Base-by-base conservation (phyloP, 2,329 filamentous ascomycete genomes). In the Aspergillus quadricinctus region DNA sequence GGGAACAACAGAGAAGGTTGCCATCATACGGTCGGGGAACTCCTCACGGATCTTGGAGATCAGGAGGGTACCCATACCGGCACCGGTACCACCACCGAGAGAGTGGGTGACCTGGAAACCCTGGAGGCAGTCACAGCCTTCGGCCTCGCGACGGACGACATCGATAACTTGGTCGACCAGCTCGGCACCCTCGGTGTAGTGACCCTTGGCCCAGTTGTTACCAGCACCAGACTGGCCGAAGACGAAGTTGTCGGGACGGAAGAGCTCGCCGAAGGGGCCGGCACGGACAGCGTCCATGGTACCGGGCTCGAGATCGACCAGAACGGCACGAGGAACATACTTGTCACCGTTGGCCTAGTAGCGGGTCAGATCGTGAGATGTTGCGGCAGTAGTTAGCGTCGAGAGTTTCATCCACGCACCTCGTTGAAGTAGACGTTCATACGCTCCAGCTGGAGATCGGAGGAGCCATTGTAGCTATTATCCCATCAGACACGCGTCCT, bases 191-290 rank as follows among this genome's bases (percentile, higher is more conserved):
- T 99, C 94, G 66, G 94, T 99, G 87, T 99, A 99, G 80, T 99
- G 94, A 82, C 94, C 94, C 88, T 97, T 99, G 80, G 94, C 94
- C 94, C 94, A 99, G 88, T 97, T 97, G 91, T 99, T 99, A 82
- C 94, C 94, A 78, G 94, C 94, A 86, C 94, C 93, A 72, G 94
- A 97, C 84, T 97, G 94, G 72, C 94, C 94, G 80, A 97, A 97
- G 76, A 97, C 92, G 81, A 97, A 97, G 89, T 97, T 99, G 84
- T 99, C 94, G 77, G 94, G 94, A 66, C 94, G 92, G 92, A 99
- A 97, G 69, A 99, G 92, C 83, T 97, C 90, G 70, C 94, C 94
- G 78, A 97, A 97, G 67, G 94, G 94, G 79, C 94, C 93, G 70
- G 93, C 90, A 78, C 93, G 93, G 82, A 99, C 93, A 69, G 94